Base-by-base conservation (phyloP, 306 rosid species). In the Cajanus cajan region DNA sequence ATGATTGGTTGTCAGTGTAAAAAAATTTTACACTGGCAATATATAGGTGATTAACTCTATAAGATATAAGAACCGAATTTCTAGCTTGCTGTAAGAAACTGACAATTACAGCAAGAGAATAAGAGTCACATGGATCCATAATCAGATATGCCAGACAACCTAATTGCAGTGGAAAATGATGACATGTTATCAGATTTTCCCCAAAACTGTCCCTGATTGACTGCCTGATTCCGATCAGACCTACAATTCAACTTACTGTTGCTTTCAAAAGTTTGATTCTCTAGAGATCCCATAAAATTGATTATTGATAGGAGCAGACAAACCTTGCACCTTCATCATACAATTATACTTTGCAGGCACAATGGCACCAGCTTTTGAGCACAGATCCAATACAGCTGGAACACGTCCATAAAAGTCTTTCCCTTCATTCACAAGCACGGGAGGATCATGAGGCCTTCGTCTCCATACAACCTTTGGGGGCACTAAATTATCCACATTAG, bases 401-500 rank as follows among this genome's bases (percentile, higher is more conserved):
- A 89, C 80, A 61, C 89, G 93, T 33, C 97, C 97, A 16, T 96
- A 96, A 80, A 82, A 96, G 8, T 73, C 81, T 83, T 82, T 89
- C 66, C 90, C 87, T 82, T 87, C 90, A 54, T 90, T 80, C 45
- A 88, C 65, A 80, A 96, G 99, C 64, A 91, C 83, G 33, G 66
- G 87, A 82, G 98, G 99, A 80, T 91, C 97, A 65, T 91, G 97
- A 80, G 84, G 90, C 83, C 93, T 77, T 74, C 80, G 86, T 50
- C 82, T 82, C 98, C 99, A 93, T 55, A 86, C 92, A 66, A 84
- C 75, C 78, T 91, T 96, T 48, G 87, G 91, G 44, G 96, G 98
- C 67, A 96, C 93, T 71, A 93, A 86, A 84, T 90, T 89, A 87
- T 96, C 84, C 47, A 96, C 89, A 34, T 62, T 79, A 43, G 93